Conservation (phyloP, 495 filamentous ascomycete genomes). For the Hyaloscypha bicolor region DNA sequence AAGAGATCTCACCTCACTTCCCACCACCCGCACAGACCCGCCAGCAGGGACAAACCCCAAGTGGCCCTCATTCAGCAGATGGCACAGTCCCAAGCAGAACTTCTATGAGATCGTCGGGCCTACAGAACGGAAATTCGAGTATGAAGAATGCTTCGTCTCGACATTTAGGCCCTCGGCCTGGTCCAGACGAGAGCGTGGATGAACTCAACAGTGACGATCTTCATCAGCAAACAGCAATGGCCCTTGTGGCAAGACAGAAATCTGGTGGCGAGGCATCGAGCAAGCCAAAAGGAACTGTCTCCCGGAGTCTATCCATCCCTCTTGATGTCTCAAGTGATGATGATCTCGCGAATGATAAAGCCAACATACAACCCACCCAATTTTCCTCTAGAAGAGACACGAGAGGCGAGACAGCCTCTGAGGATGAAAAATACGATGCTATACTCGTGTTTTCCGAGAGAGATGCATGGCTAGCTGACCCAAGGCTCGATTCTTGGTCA, state of each 20-base stretch:
- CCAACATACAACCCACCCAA: neutral
- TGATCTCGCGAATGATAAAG: neutral
- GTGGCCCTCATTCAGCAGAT: neutral
- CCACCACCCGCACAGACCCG: neutral
- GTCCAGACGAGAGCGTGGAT: neutral
- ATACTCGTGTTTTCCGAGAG: neutral
- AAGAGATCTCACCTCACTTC: neutral
- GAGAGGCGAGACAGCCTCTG: neutral
- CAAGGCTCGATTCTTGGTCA: neutral
- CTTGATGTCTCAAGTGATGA: conserved; percentile 3
- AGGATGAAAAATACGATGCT: neutral
- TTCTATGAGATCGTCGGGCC: neutral
- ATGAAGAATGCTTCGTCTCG: neutral
- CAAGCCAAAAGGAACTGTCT: neutral
- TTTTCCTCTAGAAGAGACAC: neutral
- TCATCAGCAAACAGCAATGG: neutral
- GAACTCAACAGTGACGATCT: neutral
- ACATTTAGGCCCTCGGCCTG: neutral
- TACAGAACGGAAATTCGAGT: neutral
- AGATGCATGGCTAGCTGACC: neutral
- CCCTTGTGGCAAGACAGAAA: neutral
- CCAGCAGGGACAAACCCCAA: neutral
- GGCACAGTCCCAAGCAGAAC: neutral
- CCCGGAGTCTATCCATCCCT: neutral
- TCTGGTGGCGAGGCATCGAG: neutral